Conservation (phyloP, 2,329 filamentous ascomycete species). For the Claviceps paspali region DNA sequence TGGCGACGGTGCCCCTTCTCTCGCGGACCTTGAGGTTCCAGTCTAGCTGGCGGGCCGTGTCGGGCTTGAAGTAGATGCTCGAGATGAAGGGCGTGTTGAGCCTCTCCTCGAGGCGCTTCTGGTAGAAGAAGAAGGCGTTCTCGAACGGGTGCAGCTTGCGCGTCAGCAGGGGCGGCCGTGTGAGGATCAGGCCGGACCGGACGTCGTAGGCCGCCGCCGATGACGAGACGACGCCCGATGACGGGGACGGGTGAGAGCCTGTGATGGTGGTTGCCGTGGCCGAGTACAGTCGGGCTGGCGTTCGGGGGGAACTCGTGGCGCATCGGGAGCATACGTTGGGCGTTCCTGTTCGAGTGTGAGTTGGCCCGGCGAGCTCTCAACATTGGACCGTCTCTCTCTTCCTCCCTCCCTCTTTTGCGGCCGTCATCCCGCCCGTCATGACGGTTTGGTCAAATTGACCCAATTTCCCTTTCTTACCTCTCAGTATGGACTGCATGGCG, state of each 20-base stretch:
- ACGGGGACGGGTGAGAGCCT: conserved; percentile 8
- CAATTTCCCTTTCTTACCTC: conserved; percentile 24
- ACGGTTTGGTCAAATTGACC: too few species aligned
- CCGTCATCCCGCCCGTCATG: too few species aligned
- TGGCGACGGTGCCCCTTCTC: conserved; percentile 55
- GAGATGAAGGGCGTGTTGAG: conserved; percentile 74
- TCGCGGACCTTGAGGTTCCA: conserved; percentile 77
- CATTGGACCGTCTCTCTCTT: too few species aligned
- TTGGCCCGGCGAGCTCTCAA: too few species aligned
- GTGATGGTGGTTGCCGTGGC: conserved; percentile 12
- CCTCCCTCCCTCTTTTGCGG: too few species aligned
- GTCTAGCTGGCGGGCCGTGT: conserved; percentile 69
- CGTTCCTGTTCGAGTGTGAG: conserved; percentile 12
- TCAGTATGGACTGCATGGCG: conserved; percentile 32
- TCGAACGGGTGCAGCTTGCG: conserved; percentile 76
- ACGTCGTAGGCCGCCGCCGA: conserved; percentile 28
- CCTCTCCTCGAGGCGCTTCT: conserved; percentile 90
- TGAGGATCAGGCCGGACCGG: conserved; percentile 61
- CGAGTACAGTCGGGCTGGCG: conserved; percentile 21
- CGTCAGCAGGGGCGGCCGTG: conserved; percentile 76
- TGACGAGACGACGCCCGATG: conserved; percentile 9
- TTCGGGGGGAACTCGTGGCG: conserved; percentile 16
- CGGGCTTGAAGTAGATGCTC: conserved; percentile 89
- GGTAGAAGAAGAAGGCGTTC: conserved; percentile 88
- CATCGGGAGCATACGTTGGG: conserved; percentile 23